Evolutionary conservation across 73 alveolate genomes (phyloP), one percentile per base, ranked within the genome.

Genomic region (Symbiodinium natans): DNA sequence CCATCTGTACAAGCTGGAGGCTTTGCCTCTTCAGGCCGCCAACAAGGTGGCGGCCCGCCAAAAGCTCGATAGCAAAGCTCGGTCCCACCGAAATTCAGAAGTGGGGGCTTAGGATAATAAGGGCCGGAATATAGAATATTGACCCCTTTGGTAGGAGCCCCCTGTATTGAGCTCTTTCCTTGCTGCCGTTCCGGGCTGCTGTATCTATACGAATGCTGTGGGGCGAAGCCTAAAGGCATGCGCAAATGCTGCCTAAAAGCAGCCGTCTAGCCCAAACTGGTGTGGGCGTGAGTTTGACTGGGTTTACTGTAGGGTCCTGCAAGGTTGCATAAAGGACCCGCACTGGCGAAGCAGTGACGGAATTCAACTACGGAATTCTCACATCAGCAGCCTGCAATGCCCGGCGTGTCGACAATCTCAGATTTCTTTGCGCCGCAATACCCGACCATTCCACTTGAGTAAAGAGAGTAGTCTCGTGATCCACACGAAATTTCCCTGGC

Each of bases 371-470:
- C 77, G 77, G 77, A 63, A 63, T 63, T 63, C 77, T 63, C 34
- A 31, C 77, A 21, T 63, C 77, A 56, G 71, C 95, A 88, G 40
- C 19, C 46, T 7, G 86, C 95, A 21, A 88, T 39, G 21, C 95
- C 95, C 36, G 86, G 95, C 5, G 85, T 38, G 86, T 88, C 95
- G 73, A 88, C 95, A n/a, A 88, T 88, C 86, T 88, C 95, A 23
- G 39, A 56, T 3, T 39, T 29, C 48, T 71, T 54, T 25, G 95
- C 95, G 25, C 95, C 95, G 27, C 95, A 88, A 23, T 41, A 75
- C 71, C 95, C 95, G 10, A 88, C 95, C 95, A 88, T 88, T 29
- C 95, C 95, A 36, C 31, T 88, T 43, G 33, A 33, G 46, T 84
- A 84, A 19, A 88, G 29, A 43, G 85, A 38, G 86, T 59, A 59